phyloP scores from a whole-genome alignment of 345 rosid genomes.

The Lepidium didymum region DNA sequence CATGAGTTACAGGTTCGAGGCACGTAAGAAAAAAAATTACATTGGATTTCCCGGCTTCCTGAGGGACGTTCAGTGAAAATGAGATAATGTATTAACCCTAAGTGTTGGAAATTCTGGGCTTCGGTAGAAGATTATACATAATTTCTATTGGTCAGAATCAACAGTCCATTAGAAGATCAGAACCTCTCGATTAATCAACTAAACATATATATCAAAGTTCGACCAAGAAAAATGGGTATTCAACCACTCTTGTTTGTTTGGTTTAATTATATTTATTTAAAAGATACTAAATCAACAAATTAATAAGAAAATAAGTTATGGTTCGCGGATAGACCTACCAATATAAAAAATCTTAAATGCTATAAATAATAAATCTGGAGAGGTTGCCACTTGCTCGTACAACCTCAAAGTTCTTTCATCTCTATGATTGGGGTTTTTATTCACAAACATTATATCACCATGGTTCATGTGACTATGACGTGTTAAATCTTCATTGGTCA shows the following conservation, averaged over 20 bases:
- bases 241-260: conserved; percentile 14
- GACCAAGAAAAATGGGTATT: background rate
- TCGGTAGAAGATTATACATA: no score
- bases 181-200: no score
- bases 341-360: conserved; percentile 20
- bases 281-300: background rate
- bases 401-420: conserved; percentile 21
- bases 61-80: no score
- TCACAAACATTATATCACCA: conserved; percentile 15
- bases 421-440: conserved; percentile 25
- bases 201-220: no score
- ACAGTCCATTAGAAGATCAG: no score
- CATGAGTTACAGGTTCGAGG: no score
- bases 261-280: background rate
- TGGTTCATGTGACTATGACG: conserved; percentile 7
- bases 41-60: no score
- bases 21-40: no score
- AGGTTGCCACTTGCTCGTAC: conserved; percentile 21
- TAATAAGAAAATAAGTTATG: background rate
- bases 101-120: no score
- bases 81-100: no score
- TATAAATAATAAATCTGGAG: conserved; percentile 16
- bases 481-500: conserved; percentile 6
- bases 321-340: conserved; percentile 33
- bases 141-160: no score